These are phyloP conservation scores for Beauveria sp. DNA, from an alignment of 2,329 filamentous ascomycete genomes.

Conservation along the genomic window DNA sequence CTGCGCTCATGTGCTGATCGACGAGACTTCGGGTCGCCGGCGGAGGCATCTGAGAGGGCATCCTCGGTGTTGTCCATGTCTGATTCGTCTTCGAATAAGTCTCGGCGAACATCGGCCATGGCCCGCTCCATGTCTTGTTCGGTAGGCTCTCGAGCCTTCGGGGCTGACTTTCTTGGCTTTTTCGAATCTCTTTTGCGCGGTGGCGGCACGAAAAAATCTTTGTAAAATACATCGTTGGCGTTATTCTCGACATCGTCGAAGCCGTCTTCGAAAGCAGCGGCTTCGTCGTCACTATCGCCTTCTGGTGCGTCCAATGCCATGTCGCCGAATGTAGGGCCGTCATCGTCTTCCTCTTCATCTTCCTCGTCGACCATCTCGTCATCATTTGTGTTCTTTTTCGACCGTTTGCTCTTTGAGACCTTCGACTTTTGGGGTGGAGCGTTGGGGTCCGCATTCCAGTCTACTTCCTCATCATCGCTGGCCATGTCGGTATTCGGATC, in stretches of 20 bases:
- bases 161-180: slow-evolving; percentile 35
- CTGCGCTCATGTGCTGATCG: slow-evolving; percentile 79
- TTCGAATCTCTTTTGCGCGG: slow-evolving; percentile 60
- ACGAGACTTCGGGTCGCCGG: slow-evolving; percentile 62
- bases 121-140: slow-evolving; percentile 69
- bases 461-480: slow-evolving; percentile 78
- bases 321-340: slow-evolving; percentile 77
- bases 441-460: slow-evolving; percentile 78
- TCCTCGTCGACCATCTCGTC: slow-evolving; percentile 39
- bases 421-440: slow-evolving; percentile 24
- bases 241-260: slow-evolving; percentile 57
- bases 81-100: slow-evolving; percentile 76
- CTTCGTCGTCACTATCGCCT: slow-evolving; percentile 59
- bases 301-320: slow-evolving; percentile 66
- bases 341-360: slow-evolving; percentile 63
- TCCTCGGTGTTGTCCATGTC: slow-evolving; percentile 59
- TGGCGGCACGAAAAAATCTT: slow-evolving; percentile 88
- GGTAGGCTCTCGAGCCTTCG: slow-evolving; percentile 37
- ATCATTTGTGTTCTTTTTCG: slow-evolving; percentile 21
- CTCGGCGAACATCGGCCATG: slow-evolving; percentile 79
- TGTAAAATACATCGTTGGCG: slow-evolving; percentile 83
- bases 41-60: slow-evolving; percentile 45
- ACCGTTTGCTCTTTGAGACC: slow-evolving; percentile 15
- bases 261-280: slow-evolving; percentile 39
- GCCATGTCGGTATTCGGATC: slow-evolving; percentile 66